phyloP scores from a whole-genome alignment of 352 stramenopile genomes.

The Blastocystis sp. region DNA sequence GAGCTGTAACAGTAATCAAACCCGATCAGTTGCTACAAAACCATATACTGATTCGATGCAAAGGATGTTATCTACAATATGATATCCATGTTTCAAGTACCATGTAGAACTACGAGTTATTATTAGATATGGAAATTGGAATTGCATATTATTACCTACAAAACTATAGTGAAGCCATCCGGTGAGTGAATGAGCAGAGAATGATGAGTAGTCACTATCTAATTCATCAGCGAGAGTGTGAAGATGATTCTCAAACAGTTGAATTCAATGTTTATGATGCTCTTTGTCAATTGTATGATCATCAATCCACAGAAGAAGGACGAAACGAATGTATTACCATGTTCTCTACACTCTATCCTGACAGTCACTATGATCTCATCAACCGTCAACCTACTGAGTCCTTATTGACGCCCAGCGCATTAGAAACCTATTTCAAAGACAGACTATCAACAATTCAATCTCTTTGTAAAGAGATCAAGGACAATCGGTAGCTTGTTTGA shows the following conservation, averaged over 20 bases:
- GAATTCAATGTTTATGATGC: constrained; percentile 29
- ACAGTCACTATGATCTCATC: not conserved
- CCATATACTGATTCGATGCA: not conserved
- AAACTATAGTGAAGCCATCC: not conserved
- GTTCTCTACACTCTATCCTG: not conserved
- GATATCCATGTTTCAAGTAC: not conserved
- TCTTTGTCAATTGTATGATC: not conserved
- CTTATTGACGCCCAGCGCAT: not conserved
- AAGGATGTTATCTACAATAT: constrained; percentile 3
- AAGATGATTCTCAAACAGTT: not conserved
- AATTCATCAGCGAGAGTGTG: not conserved
- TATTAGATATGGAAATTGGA: constrained; percentile 39
- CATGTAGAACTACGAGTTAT: not conserved
- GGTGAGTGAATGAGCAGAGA: not conserved
- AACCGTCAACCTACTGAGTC: not conserved
- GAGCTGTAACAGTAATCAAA: not conserved
- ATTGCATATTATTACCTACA: constrained; percentile 31
- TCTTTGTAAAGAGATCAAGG: not conserved
- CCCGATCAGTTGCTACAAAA: not conserved
- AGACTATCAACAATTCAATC: not conserved
- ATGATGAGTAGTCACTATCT: constrained; percentile 18
- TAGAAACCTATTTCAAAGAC: not conserved
- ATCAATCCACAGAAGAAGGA: not conserved
- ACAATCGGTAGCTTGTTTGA: not conserved
- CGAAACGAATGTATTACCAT: not conserved